Evolutionary conservation across 164 flowering plant species (phyloP).

Genomic region (Magnolia officinalis): DNA sequence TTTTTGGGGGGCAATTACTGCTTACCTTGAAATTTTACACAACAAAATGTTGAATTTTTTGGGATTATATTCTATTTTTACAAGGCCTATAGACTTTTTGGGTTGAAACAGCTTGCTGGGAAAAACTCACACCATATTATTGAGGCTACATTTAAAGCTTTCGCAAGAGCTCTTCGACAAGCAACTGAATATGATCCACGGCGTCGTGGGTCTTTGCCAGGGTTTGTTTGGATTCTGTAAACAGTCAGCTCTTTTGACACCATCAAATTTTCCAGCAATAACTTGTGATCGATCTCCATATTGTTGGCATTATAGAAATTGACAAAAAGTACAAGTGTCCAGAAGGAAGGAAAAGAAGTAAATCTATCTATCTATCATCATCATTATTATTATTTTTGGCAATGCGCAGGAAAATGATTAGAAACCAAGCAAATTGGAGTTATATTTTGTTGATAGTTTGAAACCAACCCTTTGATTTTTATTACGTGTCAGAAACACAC

Average conservation of each 20-base stretch:
- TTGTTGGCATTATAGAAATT: no score
- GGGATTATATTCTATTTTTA: not conserved
- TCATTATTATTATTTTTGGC: no score
- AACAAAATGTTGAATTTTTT: not conserved
- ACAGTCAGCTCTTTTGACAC: not conserved
- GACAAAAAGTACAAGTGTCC: no score
- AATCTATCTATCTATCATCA: no score
- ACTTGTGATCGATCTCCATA: no score
- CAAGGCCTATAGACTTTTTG: not conserved
- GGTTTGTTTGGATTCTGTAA: conserved; percentile 36
- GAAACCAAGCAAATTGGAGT: no score
- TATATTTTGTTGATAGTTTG: no score
- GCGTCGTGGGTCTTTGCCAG: conserved; percentile 78
- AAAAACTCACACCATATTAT: conserved; percentile 95
- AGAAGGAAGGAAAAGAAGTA: no score
- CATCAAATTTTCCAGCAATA: not conserved
- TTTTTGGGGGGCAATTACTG: not conserved
- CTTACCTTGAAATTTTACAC: not conserved
- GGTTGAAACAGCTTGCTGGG: conserved; percentile 75
- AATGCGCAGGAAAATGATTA: no score
- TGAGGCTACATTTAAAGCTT: conserved; percentile 98
- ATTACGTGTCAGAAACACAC: no score
- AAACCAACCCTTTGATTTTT: no score
- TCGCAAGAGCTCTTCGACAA: conserved; percentile 98
- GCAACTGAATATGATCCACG: conserved; percentile 86